Conservation (phyloP, 345 rosid species). For the Linum usitatissimum region DNA sequence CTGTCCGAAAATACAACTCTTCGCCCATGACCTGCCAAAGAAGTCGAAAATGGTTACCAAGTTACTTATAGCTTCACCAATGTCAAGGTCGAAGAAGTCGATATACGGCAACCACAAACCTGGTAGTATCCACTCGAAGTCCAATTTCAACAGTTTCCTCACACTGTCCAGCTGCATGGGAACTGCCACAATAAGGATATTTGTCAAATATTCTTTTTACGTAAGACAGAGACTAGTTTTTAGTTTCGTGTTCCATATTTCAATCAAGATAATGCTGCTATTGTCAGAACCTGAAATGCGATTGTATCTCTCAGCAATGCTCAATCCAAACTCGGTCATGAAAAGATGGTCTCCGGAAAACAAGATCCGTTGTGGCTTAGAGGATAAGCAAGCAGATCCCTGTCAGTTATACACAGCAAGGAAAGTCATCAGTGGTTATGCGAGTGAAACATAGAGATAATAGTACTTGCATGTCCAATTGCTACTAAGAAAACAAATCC, state of each 20-base stretch:
- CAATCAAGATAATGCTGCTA: not conserved
- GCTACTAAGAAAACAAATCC: not conserved
- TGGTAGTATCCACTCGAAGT: constrained; percentile 34
- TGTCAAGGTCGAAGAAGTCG: no score
- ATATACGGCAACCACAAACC: constrained; percentile 17
- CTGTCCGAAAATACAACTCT: constrained; percentile 17
- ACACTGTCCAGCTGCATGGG: constrained; percentile 25
- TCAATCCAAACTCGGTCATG: constrained; percentile 22
- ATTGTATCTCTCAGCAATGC: constrained; percentile 26
- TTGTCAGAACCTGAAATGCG: constrained; percentile 18
- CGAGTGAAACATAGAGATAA: not conserved
- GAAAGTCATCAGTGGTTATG: not conserved
- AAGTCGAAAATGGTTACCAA: not conserved
- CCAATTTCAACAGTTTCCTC: constrained; percentile 18
- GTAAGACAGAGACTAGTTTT: not conserved
- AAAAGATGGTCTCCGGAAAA: constrained; percentile 32
- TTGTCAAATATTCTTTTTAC: not conserved
- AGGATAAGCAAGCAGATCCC: constrained; percentile 32
- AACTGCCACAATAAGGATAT: constrained; percentile 17
- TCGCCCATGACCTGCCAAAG: constrained; percentile 23
- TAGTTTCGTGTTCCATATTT: not conserved
- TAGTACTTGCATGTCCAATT: not conserved
- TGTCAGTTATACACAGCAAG: constrained; percentile 3
- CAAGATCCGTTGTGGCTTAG: constrained; percentile 22
- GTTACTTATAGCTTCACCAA: not conserved